These are phyloP conservation scores for Onygenales sp. DNA, from an alignment of 2,329 filamentous ascomycete genomes.

Conservation along the genomic window DNA sequence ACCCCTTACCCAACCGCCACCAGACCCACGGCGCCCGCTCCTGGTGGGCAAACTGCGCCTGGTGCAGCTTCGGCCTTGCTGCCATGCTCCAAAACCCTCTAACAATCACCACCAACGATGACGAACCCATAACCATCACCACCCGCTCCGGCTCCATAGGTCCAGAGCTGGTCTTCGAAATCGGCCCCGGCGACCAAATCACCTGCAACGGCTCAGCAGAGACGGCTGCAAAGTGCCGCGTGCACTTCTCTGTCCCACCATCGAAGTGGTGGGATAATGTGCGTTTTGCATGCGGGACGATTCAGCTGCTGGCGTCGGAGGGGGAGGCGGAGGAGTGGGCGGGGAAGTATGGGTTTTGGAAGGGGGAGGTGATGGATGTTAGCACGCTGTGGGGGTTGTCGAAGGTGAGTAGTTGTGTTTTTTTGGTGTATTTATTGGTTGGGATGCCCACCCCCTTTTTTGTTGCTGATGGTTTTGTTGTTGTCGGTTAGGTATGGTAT, in stretches of 20 bases:
- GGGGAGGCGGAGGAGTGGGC: conserved; percentile 2
- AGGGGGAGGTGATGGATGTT: conserved; percentile 1
- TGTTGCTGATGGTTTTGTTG: neutral
- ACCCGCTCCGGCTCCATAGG: conserved; percentile 2
- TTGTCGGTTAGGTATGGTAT: conserved; percentile 1
- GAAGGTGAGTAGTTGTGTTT: neutral
- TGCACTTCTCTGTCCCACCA: conserved; percentile 2
- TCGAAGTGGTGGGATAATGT: conserved; percentile 4
- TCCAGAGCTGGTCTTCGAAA: neutral
- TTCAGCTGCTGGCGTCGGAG: conserved; percentile 1
- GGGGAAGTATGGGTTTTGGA: conserved; percentile 1
- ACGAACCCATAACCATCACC: neutral
- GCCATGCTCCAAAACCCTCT: neutral
- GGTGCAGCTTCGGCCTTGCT: conserved; percentile 2
- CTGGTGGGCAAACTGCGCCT: conserved; percentile 1
- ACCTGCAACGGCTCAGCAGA: neutral
- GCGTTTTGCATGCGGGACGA: conserved; percentile 1
- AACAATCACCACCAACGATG: neutral
- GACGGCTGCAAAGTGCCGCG: neutral
- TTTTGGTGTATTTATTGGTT: neutral
- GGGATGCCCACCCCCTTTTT: neutral
- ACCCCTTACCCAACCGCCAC: neutral
- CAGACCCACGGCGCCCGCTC: neutral
- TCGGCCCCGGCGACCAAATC: neutral
- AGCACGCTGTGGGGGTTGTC: conserved; percentile 1